Evolutionary conservation across 2,329 filamentous ascomycete species (phyloP).

Genomic region (Colletotrichum cereale): DNA sequence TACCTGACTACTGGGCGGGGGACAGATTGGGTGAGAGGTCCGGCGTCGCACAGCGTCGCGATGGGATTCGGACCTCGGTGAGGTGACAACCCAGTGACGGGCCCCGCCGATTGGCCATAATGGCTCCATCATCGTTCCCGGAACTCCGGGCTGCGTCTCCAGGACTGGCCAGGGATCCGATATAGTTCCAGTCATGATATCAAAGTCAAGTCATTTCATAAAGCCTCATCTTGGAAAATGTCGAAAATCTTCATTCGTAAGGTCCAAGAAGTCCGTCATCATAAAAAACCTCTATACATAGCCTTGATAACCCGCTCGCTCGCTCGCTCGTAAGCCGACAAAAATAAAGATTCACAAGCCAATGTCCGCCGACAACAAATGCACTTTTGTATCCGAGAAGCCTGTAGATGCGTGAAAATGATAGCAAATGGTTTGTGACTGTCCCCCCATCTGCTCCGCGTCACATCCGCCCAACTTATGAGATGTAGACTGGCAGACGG

Average conservation of each 20-base stretch:
- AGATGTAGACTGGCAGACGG: slow-evolving; percentile 68
- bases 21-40: not conserved
- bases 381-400: not conserved
- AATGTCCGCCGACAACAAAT: too few species aligned
- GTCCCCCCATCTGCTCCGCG: not conserved
- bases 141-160: slow-evolving; percentile 16
- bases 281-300: not conserved
- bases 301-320: not conserved
- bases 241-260: slow-evolving; percentile 10
- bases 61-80: slow-evolving; percentile 6
- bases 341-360: not conserved
- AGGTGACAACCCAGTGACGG: slow-evolving; percentile 28
- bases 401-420: slow-evolving; percentile 8
- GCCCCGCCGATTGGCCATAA: slow-evolving; percentile 1
- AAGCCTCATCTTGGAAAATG: not conserved
- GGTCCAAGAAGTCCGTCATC: not conserved
- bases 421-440: too few species aligned
- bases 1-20: not conserved
- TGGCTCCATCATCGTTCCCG: slow-evolving; percentile 5
- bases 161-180: not conserved
- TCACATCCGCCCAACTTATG: slow-evolving; percentile 34
- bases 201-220: not conserved
- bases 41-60: not conserved
- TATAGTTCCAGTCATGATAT: too few species aligned
- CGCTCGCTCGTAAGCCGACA: not conserved